Percentiles rank a stretch among this genome's conserved stretches.
Evolutionary conservation across 495 filamentous ascomycete genomes (phyloP).

Genomic region (Thermothielavioides terrestris): DNA sequence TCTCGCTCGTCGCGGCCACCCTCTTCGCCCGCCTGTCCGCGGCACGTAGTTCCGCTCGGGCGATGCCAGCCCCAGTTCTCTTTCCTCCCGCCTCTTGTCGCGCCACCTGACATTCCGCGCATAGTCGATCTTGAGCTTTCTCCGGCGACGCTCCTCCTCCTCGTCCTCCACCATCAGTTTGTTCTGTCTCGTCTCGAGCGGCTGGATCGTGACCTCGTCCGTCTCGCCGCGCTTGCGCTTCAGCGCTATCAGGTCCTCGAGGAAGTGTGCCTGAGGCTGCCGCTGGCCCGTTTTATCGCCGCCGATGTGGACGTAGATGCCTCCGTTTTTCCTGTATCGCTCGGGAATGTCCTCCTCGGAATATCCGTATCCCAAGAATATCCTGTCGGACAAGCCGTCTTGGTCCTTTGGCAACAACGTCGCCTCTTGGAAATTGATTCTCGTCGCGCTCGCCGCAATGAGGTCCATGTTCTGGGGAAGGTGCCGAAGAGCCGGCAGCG

Average conservation of each 20-base stretch:
- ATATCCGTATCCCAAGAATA: not conserved
- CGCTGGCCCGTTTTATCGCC: conserved; percentile 29
- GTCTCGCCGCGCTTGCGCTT: conserved; percentile 47
- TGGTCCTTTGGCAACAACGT: conserved; percentile 11
- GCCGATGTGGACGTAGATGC: conserved; percentile 28
- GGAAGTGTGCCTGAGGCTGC: conserved; percentile 37
- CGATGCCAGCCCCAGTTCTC: not conserved
- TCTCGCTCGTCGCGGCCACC: conserved; percentile 14
- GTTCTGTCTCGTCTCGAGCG: conserved; percentile 31
- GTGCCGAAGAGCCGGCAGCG: conserved; percentile 33
- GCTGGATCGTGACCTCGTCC: conserved; percentile 44
- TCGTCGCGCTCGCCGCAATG: conserved; percentile 47
- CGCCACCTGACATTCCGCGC: conserved; percentile 20
- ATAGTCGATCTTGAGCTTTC: conserved; percentile 19
- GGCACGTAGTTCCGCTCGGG: conserved; percentile 13
- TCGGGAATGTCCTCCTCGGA: conserved; percentile 21
- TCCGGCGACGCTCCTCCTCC: conserved; percentile 22
- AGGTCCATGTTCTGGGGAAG: conserved; percentile 49
- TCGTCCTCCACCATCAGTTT: conserved; percentile 26
- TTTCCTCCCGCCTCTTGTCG: conserved; percentile 14
- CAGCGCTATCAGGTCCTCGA: conserved; percentile 38
- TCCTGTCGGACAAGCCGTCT: not conserved
- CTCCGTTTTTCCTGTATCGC: conserved; percentile 24
- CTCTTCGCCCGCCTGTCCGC: conserved; percentile 11
- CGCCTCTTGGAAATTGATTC: conserved; percentile 37